phyloP scores from a whole-genome alignment of 2,329 filamentous ascomycete species.

The Botrytis squamosa region DNA sequence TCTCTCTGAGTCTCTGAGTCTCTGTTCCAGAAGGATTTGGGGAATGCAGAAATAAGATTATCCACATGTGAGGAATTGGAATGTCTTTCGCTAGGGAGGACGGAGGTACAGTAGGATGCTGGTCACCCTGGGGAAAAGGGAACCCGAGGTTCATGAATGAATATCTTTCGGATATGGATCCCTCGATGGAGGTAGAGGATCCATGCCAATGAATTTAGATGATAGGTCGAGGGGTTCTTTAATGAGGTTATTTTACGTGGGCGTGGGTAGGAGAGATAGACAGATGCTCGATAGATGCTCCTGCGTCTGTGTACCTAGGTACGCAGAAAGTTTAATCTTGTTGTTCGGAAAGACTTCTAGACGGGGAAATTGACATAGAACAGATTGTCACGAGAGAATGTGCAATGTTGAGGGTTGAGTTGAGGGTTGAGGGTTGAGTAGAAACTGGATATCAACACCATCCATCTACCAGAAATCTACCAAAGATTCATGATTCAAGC shows the following conservation, averaged over 20 bases:
- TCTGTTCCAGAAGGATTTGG: slow-evolving; percentile 6
- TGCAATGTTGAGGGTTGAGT: not conserved
- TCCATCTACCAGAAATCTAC: not conserved
- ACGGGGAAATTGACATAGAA: not conserved
- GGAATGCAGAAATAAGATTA: slow-evolving; percentile 8
- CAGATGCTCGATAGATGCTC: not conserved
- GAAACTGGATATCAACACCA: not conserved
- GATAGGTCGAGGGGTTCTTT: not conserved
- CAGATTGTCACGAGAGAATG: not conserved
- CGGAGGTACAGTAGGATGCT: not conserved
- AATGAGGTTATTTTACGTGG: not conserved
- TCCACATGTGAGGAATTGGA: not conserved
- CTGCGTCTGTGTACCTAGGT: not conserved
- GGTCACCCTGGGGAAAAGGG: not conserved
- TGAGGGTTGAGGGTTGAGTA: not conserved
- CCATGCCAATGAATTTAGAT: not conserved
- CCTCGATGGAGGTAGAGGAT: not conserved
- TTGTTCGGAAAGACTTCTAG: not conserved
- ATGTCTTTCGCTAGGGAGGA: not conserved
- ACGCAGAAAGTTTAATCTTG: not conserved
- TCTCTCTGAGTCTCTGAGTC: not conserved
- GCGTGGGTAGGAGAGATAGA: not conserved
- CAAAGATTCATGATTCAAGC: not conserved
- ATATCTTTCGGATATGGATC: not conserved
- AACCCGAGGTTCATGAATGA: not conserved